Base-by-base conservation (phyloP, 2,329 filamentous ascomycete genomes). In the Dactylellina drechsleri region DNA sequence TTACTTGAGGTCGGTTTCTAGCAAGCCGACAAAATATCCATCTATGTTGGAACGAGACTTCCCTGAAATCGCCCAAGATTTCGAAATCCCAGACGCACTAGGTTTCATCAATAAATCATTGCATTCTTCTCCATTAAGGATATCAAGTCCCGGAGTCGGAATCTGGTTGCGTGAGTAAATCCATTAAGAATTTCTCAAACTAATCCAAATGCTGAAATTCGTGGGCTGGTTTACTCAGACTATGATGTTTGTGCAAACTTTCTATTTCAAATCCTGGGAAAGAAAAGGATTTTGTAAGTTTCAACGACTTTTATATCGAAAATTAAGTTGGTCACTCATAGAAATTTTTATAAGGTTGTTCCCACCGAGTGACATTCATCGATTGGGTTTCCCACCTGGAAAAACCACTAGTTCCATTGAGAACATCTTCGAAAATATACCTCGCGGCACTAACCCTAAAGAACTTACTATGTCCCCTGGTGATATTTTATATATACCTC, bases 181-280 rank as follows among this genome's bases (percentile, higher is more conserved):
- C 31, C 6, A 36, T 36, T 7, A 5, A 36, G 10, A 36, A 36
- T 36, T 36, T 57, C 12, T 52, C 16, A 52, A 18, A 28, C 31
- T 4, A 23, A 56, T 18, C 31, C 60, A 15, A 61, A 40, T 68
- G 47, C 77, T 54, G 18, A 23, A 49, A 26, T 3, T 26, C 57
- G 31, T 31, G 31, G 36, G 52, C 58, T 79, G 52, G 52, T 28
- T 10, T 31, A 31, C 20, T 45, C 31, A 79, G 77, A 61, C 57
- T 53, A 77, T 41, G 57, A 91, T 87, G 92, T 95, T 15, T 93
- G 96, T 86, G 91, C 92, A 58, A 97, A 96, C 79, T 85, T 96
- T 2, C 90, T 95, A 74, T 92, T 90, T 79, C 93, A 97, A 80
- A 86, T 96, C 60, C 83, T 84, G 43, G 92, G 93, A 3, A 85